phyloP scores from a whole-genome alignment of 768 basidiomycete genomes.

The Collybia sp. region DNA sequence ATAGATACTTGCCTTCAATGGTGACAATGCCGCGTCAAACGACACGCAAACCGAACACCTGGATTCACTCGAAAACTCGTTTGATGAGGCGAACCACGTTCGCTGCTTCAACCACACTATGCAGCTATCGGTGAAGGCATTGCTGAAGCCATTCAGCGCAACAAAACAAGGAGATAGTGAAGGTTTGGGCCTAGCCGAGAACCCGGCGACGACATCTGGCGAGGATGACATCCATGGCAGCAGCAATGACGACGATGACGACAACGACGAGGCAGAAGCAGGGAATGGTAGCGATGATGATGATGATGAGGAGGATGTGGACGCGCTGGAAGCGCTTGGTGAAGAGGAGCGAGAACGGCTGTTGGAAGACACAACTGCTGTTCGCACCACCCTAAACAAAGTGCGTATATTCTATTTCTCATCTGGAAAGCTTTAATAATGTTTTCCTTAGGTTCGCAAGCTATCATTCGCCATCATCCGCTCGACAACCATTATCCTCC shows the following conservation, averaged over 20 bases:
- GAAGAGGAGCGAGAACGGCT: not conserved
- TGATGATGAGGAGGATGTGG: not conserved
- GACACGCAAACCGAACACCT: too few relatives aligned
- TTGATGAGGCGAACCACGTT: too few relatives aligned
- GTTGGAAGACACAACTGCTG: slow-evolving; percentile 1
- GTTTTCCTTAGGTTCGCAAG: slow-evolving; percentile 11
- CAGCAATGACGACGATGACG: slow-evolving; percentile 2
- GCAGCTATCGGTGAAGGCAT: slow-evolving; percentile 5
- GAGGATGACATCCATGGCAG: not conserved
- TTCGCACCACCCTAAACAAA: slow-evolving; percentile 1
- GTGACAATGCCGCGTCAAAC: slow-evolving; percentile 2
- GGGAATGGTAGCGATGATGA: not conserved
- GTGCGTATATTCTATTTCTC: not conserved
- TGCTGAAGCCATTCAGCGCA: slow-evolving; percentile 4
- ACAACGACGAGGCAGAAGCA: not conserved
- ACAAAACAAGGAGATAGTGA: not conserved
- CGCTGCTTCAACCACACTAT: slow-evolving; percentile 8
- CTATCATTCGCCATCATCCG: slow-evolving; percentile 16
- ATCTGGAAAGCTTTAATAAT: too few relatives aligned
- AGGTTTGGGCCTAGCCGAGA: not conserved
- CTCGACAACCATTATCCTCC: slow-evolving; percentile 23
- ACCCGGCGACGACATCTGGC: not conserved
- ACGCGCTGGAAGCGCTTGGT: not conserved
- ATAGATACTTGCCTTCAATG: slow-evolving; percentile 12
- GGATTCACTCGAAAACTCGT: too few relatives aligned